Evolutionary conservation across 352 stramenopile genomes (phyloP).

Genomic region (Pythium myriotylum): DNA sequence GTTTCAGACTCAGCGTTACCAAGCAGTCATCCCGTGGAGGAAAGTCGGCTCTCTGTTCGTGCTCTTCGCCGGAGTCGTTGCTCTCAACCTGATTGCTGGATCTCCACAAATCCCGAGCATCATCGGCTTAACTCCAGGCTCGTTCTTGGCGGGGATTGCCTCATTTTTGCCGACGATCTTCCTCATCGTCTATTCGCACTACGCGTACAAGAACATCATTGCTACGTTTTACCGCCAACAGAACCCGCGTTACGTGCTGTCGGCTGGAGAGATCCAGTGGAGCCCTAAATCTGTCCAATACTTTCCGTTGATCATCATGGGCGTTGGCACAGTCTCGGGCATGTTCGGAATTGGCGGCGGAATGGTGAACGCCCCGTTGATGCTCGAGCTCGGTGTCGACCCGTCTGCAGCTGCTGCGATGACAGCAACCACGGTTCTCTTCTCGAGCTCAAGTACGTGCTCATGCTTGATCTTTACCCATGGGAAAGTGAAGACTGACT

Average conservation of each 20-base stretch:
- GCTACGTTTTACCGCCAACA: constrained; percentile 54
- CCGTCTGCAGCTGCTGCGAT: constrained; percentile 86
- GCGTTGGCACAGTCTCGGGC: constrained; percentile 91
- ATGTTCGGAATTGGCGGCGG: constrained; percentile 96
- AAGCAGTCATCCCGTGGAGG: constrained; percentile 56
- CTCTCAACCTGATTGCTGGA: constrained; percentile 94
- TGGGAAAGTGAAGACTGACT: no score
- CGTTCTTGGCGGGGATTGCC: constrained; percentile 72
- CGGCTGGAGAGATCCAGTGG: constrained; percentile 55
- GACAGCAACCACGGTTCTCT: constrained; percentile 78
- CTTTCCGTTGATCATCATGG: constrained; percentile 90
- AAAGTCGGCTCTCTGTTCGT: constrained; percentile 85
- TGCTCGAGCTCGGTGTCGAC: constrained; percentile 93
- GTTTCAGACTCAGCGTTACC: constrained; percentile 30
- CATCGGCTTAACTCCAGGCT: constrained; percentile 87
- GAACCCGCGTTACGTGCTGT: constrained; percentile 50
- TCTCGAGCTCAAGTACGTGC: constrained; percentile 70
- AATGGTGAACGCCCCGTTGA: constrained; percentile 94
- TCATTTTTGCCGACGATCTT: constrained; percentile 63
- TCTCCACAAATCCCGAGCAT: constrained; percentile 86
- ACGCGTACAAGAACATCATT: constrained; percentile 56
- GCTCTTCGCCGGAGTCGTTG: constrained; percentile 90
- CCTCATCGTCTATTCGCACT: constrained; percentile 77
- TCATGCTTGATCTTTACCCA: not conserved
- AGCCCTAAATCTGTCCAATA: constrained; percentile 66